phyloP scores from a whole-genome alignment of 2,329 filamentous ascomycete species.

The Aspergillus sclerotialis region DNA sequence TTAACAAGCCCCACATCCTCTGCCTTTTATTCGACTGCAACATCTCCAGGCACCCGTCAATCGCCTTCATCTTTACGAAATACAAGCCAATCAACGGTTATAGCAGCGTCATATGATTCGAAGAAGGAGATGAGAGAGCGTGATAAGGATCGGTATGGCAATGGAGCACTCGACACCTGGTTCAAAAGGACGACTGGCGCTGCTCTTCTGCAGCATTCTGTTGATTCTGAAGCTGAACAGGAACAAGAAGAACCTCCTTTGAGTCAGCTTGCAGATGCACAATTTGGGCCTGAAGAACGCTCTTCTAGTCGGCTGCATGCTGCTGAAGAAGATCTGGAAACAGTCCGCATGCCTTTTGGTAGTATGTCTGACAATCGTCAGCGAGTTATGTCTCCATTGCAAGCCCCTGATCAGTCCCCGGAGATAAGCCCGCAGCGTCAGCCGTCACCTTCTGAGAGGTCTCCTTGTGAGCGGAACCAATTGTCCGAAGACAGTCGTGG shows the following conservation, averaged over 20 bases:
- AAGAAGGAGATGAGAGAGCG: slow-evolving; percentile 11
- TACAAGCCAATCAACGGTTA: slow-evolving; percentile 6
- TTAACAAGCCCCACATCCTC: slow-evolving; percentile 12
- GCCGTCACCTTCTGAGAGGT: slow-evolving; percentile 17
- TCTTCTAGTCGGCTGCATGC: not conserved
- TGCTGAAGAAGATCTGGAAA: not conserved
- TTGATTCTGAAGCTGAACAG: not conserved
- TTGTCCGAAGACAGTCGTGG: slow-evolving; percentile 10
- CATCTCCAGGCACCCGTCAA: slow-evolving; percentile 6
- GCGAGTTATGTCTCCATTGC: too few relatives aligned
- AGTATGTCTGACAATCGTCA: not conserved
- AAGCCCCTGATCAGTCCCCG: too few relatives aligned
- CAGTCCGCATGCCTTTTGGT: not conserved
- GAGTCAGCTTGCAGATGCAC: slow-evolving; percentile 8
- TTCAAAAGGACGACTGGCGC: slow-evolving; percentile 14
- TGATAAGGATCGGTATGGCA: slow-evolving; percentile 15
- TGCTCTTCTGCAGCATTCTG: not conserved
- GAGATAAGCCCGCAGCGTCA: too few relatives aligned
- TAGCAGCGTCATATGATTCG: not conserved
- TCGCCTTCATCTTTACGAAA: slow-evolving; percentile 1
- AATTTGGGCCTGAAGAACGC: slow-evolving; percentile 7
- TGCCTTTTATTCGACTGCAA: slow-evolving; percentile 6
- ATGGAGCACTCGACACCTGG: slow-evolving; percentile 26
- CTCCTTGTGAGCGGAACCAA: slow-evolving; percentile 16
- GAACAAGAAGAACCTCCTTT: slow-evolving; percentile 4